Evolutionary conservation across 192 early-diverging fungal genomes (phyloP), one percentile per base, ranked within the genome.

Genomic region (Entomortierella lignicola): DNA sequence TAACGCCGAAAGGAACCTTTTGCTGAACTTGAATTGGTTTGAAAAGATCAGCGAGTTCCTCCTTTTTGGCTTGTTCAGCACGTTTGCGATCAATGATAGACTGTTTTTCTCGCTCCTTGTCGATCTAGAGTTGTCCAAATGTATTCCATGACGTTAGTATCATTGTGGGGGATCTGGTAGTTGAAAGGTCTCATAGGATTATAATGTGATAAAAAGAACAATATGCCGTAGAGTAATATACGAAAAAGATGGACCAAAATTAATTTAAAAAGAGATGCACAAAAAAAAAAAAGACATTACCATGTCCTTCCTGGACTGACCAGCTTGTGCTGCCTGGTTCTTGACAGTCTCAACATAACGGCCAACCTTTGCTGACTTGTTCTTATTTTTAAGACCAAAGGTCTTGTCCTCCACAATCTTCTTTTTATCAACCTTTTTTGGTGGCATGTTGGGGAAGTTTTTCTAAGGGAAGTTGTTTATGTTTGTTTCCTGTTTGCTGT

Each of bases 371-470:
- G 88, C 88, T 29, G 95, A 97, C 66, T 95, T 96, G 86, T 99
- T 98, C 83, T 98, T 98, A 88, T 98, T 98, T 79, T 99, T 99
- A 51, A 99, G 86, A 47, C 98, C 96, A 86, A 99, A 98, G 50
- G 96, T 98, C 89, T 97, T 96, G 85, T 99, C 97, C 73, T 97
- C 97, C 62, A 94, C 90, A 39, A 84, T 71, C 88, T 97, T 94
- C 65, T 90, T 88, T 84, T 94, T 94, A 29, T 86, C 87, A 23
- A 86, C 85, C 64, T 89, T 88, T 70, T 96, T 94, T 66, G 93
- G 94, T 30, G 94, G 94, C 94, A 95, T 97, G 52, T 21, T 77
- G 56, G 31, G 30, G 8, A 39, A 37, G 10, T 37, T 37, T 10
- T 37, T 37, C 10, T 37, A 10, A 37, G 34, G 4, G 34, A 10